Percentiles rank a stretch among this genome's conserved stretches.
Conservation (phyloP, 129 eudicot genomes). For the Gnaphalium uliginosum region DNA sequence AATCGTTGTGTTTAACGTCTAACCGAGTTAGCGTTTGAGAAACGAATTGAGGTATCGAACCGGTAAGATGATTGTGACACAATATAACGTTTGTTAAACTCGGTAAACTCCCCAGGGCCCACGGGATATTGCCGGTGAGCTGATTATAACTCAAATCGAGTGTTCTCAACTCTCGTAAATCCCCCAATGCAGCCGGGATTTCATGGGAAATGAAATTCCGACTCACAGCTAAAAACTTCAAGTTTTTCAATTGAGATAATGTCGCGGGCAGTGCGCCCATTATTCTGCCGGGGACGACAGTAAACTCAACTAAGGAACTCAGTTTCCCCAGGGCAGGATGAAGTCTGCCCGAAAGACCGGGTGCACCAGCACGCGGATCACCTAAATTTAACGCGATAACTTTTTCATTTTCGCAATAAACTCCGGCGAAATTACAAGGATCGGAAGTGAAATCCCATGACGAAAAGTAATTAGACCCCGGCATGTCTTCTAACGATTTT, state of each 20-base stretch:
- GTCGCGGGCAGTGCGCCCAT: constrained; percentile 56
- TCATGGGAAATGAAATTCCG: constrained; percentile 66
- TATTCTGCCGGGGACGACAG: constrained; percentile 76
- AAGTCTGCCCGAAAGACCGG: constrained; percentile 67
- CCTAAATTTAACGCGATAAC: constrained; percentile 81
- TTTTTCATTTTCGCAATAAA: constrained; percentile 56
- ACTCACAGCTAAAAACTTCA: constrained; percentile 64
- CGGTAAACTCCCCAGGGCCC: constrained; percentile 55
- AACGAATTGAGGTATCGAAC: constrained; percentile 49
- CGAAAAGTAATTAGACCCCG: constrained; percentile 67
- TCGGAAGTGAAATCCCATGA: constrained; percentile 94
- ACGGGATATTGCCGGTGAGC: constrained; percentile 62
- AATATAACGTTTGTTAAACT: constrained; percentile 57
- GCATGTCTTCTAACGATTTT: constrained; percentile 62
- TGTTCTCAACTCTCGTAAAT: constrained; percentile 50
- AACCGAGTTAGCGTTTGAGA: constrained; percentile 49
- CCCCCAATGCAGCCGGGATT: constrained; percentile 61
- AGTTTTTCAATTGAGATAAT: constrained; percentile 47
- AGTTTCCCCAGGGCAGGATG: constrained; percentile 71
- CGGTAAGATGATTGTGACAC: constrained; percentile 64
- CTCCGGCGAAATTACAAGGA: constrained; percentile 82
- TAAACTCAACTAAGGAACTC: constrained; percentile 51
- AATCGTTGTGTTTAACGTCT: constrained; percentile 70
- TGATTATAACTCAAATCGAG: constrained; percentile 86
- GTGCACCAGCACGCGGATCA: constrained; percentile 83